These are phyloP conservation scores for Melastoma candidum DNA, from an alignment of 441 rosid genomes.

Conservation along the genomic window DNA sequence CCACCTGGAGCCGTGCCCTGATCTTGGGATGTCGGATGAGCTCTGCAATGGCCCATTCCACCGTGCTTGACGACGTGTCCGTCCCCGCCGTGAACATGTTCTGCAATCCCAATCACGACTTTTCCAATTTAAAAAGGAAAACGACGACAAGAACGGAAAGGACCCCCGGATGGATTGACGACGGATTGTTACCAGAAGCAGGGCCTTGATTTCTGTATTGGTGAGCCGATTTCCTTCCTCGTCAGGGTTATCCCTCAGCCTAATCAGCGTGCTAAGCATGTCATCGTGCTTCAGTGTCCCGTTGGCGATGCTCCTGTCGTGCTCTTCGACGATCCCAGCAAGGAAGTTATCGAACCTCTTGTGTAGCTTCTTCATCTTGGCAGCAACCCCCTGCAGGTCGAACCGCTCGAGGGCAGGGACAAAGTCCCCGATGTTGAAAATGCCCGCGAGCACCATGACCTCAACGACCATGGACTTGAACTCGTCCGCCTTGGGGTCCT, in stretches of 20 bases:
- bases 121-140: not conserved
- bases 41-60: slow-evolving; percentile 58
- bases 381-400: slow-evolving; percentile 43
- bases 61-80: slow-evolving; percentile 52
- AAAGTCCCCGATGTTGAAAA: slow-evolving; percentile 47
- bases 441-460: slow-evolving; percentile 42
- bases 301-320: slow-evolving; percentile 11
- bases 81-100: slow-evolving; percentile 72
- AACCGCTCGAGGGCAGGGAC: slow-evolving; percentile 46
- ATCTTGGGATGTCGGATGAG: slow-evolving; percentile 41
- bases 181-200: slow-evolving; percentile 24
- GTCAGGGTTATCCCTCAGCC: slow-evolving; percentile 20
- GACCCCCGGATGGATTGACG: not conserved
- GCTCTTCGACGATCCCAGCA: slow-evolving; percentile 33
- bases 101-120: slow-evolving; percentile 15
- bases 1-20: slow-evolving; percentile 37
- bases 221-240: slow-evolving; percentile 33
- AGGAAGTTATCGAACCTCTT: slow-evolving; percentile 40
- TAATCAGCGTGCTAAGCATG: slow-evolving; percentile 31
- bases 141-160: not conserved
- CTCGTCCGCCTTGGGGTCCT: slow-evolving; percentile 55
- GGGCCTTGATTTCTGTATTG: slow-evolving; percentile 44
- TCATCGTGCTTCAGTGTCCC: slow-evolving; percentile 14
- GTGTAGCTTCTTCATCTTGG: slow-evolving; percentile 54
- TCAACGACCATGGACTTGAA: slow-evolving; percentile 66